Evolutionary conservation across 2,329 filamentous ascomycete species (phyloP), one percentile per base, ranked within the genome.

Genomic region (Aspergillus quadricinctus): DNA sequence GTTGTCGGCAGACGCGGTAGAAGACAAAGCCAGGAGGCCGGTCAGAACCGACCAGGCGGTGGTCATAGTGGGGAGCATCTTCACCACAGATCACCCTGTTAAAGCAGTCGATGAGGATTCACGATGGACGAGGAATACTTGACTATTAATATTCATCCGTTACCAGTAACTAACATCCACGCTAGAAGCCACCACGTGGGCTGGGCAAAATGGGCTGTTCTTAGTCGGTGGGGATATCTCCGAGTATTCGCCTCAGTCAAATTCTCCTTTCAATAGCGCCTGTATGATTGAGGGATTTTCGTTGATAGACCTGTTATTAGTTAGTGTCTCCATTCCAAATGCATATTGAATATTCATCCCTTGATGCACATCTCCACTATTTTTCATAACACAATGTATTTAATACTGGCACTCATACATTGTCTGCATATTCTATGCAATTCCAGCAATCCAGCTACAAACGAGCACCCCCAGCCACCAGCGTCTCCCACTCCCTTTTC

Each of bases 401-500:
- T 29, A 8, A 10, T 35, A 17, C 11, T 17, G 5, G 23, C 23
- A 23, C 23, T 23, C 23, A 23, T 57, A 84, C 58, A 84, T n/a
- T n/a, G n/a, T 31, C 27, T 31, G 29, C 29, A 31, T 11, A 29
- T 3, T 28, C 4, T 7, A 28, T 28, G 1, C 6, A n/a, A n/a
- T n/a, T n/a, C n/a, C n/a, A n/a, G n/a, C n/a, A n/a, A n/a, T n/a
- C n/a, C n/a, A n/a, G n/a, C n/a, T 57, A 84, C 58, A 84, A 66
- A 56, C 75, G 79, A 5, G 77, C 78, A 27, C 62, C 72, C 3
- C 77, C 75, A n/a, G 66, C 65, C 43, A 69, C 73, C 56, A 88
- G 65, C 40, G 62, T 66, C 21, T 81, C 78, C 84, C 85, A 89
- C 61, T 89, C 83, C 27, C 73, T 70, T 60, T 77, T 71, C 1